Evolutionary conservation across 2,329 filamentous ascomycete genomes (phyloP).

Genomic region (Eurotiales sp.): DNA sequence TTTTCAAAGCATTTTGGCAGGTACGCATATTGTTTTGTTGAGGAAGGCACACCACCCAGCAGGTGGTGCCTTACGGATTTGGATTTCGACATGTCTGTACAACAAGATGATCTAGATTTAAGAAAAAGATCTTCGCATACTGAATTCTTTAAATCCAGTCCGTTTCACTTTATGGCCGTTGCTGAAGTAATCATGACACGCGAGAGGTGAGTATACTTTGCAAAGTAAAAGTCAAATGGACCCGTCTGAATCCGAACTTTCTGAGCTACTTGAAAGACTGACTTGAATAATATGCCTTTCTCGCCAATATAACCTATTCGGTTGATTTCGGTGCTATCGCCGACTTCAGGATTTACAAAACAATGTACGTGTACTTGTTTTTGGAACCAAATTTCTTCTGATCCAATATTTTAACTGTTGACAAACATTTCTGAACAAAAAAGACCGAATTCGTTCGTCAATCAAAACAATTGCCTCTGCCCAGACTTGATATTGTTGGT

Average conservation of each 20-base stretch:
- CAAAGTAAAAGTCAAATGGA: constrained; percentile 34
- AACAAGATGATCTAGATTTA: background rate
- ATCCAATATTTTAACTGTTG: no score
- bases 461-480: constrained; percentile 19
- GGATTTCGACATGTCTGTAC: background rate
- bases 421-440: no score
- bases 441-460: no score
- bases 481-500: constrained; percentile 21
- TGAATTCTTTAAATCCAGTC: background rate
- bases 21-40: constrained; percentile 5
- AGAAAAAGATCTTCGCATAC: background rate
- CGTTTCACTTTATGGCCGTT: background rate
- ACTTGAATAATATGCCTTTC: constrained; percentile 37
- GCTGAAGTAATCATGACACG: constrained; percentile 6
- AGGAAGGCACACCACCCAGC: constrained; percentile 2
- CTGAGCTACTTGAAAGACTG: constrained; percentile 32
- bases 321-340: constrained; percentile 22
- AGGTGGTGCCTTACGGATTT: constrained; percentile 1
- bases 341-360: constrained; percentile 1
- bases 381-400: no score
- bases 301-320: constrained; percentile 29
- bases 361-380: no score
- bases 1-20: constrained; percentile 2
- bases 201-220: constrained; percentile 1
- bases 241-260: constrained; percentile 40